Evolutionary conservation across 441 rosid genomes (phyloP), one percentile per base, ranked within the genome.

Genomic region (Raphanus hybrid): DNA sequence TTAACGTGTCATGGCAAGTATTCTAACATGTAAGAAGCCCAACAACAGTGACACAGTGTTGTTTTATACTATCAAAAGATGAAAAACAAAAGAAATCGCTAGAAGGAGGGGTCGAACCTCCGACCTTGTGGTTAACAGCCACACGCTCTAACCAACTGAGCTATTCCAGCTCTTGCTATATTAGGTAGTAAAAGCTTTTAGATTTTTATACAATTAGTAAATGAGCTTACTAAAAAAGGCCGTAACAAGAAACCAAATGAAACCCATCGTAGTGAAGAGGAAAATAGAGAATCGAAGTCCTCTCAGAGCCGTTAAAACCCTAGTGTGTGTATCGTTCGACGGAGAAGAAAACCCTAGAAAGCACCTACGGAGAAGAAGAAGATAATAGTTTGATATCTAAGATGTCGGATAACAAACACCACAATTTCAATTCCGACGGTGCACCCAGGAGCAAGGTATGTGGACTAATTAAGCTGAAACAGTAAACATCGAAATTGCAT

Each of bases 121-220:
- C 96, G 96, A 90, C 96, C 96, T 90, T 93, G 91, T 89, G 94
- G 93, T 91, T 90, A 93, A 90, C 91, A 90, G 98, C 92, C 96
- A 93, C 92, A 93, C 92, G 94, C 94, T 92, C 98, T 89, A 92
- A 73, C 97, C 96, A 88, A 81, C 93, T 64, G 73, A 77, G 80
- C 80, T 71, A 77, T 77, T 77, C 80, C 80, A 77, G 80, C 80
- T 27, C 12, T 6, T 16, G 11, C 0, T 1, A 54, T 4, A 43
- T 3, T 3, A 3, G 0, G 43, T 37, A 8, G 0, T 41, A 2
- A 37, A 37, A 37, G 2, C 4, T 41, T 29, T 29, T 37, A 8
- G 8, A 0, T 0, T 3, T 43, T 43, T 11, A 10, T 43, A 41
- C 0, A 0, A 43, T 10, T 54, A 0, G 8, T 16, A 4, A 27